Evolutionary conservation across 2,329 filamentous ascomycete species (phyloP).

Genomic region (Helotiales sp.): DNA sequence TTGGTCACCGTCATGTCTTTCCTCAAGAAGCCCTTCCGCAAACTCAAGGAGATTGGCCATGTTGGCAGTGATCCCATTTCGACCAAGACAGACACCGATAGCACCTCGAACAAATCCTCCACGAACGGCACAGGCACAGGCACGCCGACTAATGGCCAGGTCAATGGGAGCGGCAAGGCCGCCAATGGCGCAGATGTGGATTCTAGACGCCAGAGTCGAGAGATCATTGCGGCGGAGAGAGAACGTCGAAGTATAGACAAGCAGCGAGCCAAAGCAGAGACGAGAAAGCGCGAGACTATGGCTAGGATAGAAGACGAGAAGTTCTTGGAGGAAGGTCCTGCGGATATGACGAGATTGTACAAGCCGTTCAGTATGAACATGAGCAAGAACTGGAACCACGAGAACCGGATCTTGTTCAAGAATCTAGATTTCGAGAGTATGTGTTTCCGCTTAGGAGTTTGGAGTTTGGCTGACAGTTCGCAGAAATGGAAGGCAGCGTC

Average conservation of each 20-base stretch:
- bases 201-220: conserved; percentile 33
- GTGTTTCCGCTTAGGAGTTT: conserved; percentile 8
- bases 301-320: conserved; percentile 41
- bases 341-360: conserved; percentile 41
- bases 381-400: conserved; percentile 42
- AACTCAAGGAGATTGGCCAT: conserved; percentile 31
- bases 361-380: conserved; percentile 43
- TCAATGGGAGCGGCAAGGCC: conserved; percentile 17
- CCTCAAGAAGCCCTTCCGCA: conserved; percentile 39
- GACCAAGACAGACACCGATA: conserved; percentile 23
- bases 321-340: conserved; percentile 38
- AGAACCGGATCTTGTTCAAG: conserved; percentile 41
- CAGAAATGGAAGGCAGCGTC: conserved; percentile 38
- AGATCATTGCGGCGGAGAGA: conserved; percentile 32
- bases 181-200: conserved; percentile 21
- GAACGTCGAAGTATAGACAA: conserved; percentile 37
- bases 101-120: background rate
- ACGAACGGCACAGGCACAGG: conserved; percentile 16
- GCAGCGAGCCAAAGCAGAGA: conserved; percentile 35
- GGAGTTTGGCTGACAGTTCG: background rate
- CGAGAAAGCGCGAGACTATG: conserved; percentile 37
- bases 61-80: conserved; percentile 22
- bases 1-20: conserved; percentile 36
- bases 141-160: conserved; percentile 13
- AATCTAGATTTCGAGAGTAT: conserved; percentile 40